Base-by-base conservation (phyloP, 2,329 filamentous ascomycete genomes). In the Cytospora chrysosperma region DNA sequence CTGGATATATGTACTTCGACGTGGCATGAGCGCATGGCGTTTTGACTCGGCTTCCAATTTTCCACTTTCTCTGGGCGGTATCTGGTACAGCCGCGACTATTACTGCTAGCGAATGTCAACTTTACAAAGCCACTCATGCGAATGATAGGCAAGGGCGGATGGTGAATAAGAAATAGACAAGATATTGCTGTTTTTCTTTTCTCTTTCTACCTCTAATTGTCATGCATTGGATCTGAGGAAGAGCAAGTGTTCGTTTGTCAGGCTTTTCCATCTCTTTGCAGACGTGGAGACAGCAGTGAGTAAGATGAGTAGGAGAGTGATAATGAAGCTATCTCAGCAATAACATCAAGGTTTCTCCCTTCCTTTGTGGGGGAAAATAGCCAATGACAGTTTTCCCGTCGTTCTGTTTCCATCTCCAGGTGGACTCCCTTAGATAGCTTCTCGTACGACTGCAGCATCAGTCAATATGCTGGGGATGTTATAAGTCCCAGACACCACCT, bases 1-100 rank as follows among this genome's bases (percentile, higher is more conserved):
- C 51, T 43, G 47, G 34, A 43, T n/a, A n/a, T 55, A 26, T 58
- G 51, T 59, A 57, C n/a, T 40, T 52, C 34, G 49, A 51, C 51
- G 43, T 47, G n/a, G 64, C 64, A 65, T 65, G 50, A 65, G 61
- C 61, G 54, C 50, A 56, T 57, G 64, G 64, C 64, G 64, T 65
- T 64, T 32, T 65, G 53, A 47, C 19, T 61, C 21, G 47, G 43
- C 26, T 50, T 61, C 12, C 52, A 19, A 49, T 37, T 28, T 50
- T 21, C 37, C 15, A 34, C 6, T 19, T 12, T 19, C n/a, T n/a
- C 43, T 50, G 27, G 43, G 24, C n/a, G n/a, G n/a, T n/a, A n/a
- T n/a, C n/a, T n/a, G n/a, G n/a, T n/a, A n/a, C n/a, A 30, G 58
- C 37, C 51, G n/a, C n/a, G n/a, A n/a, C n/a, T n/a, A n/a, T 55